phyloP scores from a whole-genome alignment of 2,329 filamentous ascomycete species.

The Stachybotrys elegans region DNA sequence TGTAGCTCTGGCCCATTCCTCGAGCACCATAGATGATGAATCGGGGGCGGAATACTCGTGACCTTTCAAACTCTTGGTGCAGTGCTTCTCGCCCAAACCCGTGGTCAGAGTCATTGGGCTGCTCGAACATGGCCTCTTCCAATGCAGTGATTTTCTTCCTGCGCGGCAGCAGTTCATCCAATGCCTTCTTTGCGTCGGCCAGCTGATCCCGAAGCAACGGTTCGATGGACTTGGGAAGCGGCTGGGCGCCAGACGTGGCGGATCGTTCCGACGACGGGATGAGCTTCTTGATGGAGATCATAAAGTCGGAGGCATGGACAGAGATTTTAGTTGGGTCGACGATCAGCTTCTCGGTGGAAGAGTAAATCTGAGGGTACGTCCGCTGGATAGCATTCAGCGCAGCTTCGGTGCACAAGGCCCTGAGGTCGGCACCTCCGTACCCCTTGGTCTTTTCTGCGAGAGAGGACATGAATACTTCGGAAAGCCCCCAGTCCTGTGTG shows the following conservation, averaged over 20 bases:
- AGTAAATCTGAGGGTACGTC: constrained; percentile 94
- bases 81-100: constrained; percentile 81
- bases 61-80: constrained; percentile 75
- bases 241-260: constrained; percentile 75
- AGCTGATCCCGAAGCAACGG: constrained; percentile 75
- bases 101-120: constrained; percentile 73
- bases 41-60: constrained; percentile 82
- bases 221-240: constrained; percentile 73
- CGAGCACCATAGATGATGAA: constrained; percentile 74
- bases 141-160: constrained; percentile 84
- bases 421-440: constrained; percentile 91
- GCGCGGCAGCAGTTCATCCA: constrained; percentile 75
- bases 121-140: constrained; percentile 89
- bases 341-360: constrained; percentile 80
- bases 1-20: constrained; percentile 92
- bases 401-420: constrained; percentile 92
- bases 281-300: constrained; percentile 94
- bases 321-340: constrained; percentile 82
- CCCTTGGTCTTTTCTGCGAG: constrained; percentile 89
- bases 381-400: constrained; percentile 93
- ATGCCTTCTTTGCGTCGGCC: constrained; percentile 57
- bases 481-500: constrained; percentile 87
- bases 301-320: constrained; percentile 90
- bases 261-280: constrained; percentile 91
- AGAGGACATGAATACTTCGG: constrained; percentile 72